phyloP scores from a whole-genome alignment of 176 grass and related monocot genomes.

The barley (Hordeum vulgare) region MorexV3_pseudomolecules_assembly NC_058519.1:166720689-166721188 shows the following conservation, averaged over 20 bases:
- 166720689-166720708: constrained; percentile 99
- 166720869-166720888: constrained; percentile 60
- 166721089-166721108: constrained; percentile 18
- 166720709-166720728: constrained; percentile 99
- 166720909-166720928: neutral
- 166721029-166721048: neutral
- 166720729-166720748: constrained; percentile 82
- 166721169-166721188: constrained; percentile 40
- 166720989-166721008: constrained; percentile 30
- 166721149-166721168: constrained; percentile 26
- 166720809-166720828: constrained; percentile 62
- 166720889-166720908: constrained; percentile 63
- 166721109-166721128: neutral
- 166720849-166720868: constrained; percentile 89
- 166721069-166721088: neutral
- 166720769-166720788: constrained; percentile 93
- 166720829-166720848: constrained; percentile 76
- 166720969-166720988: neutral
- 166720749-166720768: constrained; percentile 56
- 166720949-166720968: constrained; percentile 16
- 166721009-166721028: constrained; percentile 38
- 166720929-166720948: constrained; percentile 3
- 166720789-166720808: constrained; percentile 64
- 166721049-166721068: neutral
- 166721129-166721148: neutral